Percentiles rank a stretch among this genome's conserved stretches.
These are phyloP conservation scores for Nicotiana undulata DNA, from an alignment of 257 asterid genomes.

Conservation along the genomic window DNA sequence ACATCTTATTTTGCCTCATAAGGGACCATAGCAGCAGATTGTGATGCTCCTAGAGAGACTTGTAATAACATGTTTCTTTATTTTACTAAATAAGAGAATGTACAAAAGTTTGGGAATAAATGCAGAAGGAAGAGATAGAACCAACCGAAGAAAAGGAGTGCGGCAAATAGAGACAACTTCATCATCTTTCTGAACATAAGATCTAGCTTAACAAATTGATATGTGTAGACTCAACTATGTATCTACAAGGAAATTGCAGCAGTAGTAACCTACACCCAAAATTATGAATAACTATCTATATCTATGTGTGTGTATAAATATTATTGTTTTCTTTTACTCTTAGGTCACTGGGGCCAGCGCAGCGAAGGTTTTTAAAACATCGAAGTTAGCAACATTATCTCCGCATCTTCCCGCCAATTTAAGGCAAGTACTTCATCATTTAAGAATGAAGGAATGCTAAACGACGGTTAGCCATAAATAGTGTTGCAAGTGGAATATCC, in stretches of 20 bases:
- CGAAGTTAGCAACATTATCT: background rate
- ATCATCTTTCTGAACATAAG: background rate
- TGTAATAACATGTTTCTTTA: background rate
- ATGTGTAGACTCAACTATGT: background rate
- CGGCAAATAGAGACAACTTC: background rate
- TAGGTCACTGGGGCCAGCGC: background rate
- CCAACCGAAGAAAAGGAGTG: background rate
- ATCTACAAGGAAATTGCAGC: background rate
- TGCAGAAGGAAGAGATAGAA: background rate
- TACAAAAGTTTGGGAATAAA: background rate
- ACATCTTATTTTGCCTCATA: background rate
- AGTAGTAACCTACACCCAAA: background rate
- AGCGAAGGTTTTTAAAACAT: background rate
- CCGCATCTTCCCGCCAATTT: background rate
- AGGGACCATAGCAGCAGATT: background rate
- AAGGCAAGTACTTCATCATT: background rate
- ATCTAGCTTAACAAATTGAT: background rate
- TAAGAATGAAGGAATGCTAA: background rate
- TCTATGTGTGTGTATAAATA: background rate
- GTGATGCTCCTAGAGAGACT: background rate
- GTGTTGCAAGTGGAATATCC: background rate
- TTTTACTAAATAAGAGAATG: no score
- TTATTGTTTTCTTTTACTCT: background rate
- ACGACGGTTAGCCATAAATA: background rate
- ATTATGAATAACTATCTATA: background rate